Percentiles rank a stretch among this genome's conserved stretches.
Conservation (phyloP, 2,329 filamentous ascomycete genomes). For the Neurospora crassa region DNA sequence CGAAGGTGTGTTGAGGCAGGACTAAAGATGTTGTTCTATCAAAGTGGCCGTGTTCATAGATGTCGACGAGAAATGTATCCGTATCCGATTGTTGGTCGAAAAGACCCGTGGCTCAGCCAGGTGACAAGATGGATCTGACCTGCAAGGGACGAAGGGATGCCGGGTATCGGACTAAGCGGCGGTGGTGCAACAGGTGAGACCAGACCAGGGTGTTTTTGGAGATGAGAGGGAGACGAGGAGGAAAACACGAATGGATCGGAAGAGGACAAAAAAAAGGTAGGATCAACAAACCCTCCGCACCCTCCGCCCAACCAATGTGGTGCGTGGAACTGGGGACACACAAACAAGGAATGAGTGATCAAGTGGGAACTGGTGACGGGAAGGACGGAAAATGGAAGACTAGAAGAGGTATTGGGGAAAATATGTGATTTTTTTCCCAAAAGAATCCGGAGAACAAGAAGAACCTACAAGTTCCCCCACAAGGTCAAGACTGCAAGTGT, state of each 20-base stretch:
- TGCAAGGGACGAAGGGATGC: not conserved
- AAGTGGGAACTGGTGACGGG: not conserved
- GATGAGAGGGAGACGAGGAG: not conserved
- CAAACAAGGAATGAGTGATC: not conserved
- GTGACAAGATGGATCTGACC: not conserved
- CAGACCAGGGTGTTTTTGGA: not conserved
- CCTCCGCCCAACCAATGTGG: not conserved
- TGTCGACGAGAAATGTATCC: constrained; percentile 2
- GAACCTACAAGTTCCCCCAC: not conserved
- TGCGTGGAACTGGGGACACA: not conserved
- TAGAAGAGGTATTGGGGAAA: not conserved
- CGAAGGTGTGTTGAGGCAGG: not conserved
- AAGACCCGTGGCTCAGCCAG: not conserved
- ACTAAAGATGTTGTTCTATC: not conserved
- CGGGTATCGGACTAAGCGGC: not conserved
- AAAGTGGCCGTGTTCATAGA: not conserved
- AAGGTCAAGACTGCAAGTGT: not conserved
- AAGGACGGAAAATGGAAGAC: not conserved
- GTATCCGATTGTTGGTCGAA: constrained; percentile 35
- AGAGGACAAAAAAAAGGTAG: not conserved
- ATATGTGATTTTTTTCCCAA: not conserved
- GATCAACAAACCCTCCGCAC: not conserved
- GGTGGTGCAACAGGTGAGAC: not conserved
- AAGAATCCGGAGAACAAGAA: not conserved
- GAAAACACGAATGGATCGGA: not conserved